A percentile compares a stretch with the other conserved stretches of the same genome.
Conservation (phyloP, 306 rosid species). For the Pyrus betulifolia region DNA sequence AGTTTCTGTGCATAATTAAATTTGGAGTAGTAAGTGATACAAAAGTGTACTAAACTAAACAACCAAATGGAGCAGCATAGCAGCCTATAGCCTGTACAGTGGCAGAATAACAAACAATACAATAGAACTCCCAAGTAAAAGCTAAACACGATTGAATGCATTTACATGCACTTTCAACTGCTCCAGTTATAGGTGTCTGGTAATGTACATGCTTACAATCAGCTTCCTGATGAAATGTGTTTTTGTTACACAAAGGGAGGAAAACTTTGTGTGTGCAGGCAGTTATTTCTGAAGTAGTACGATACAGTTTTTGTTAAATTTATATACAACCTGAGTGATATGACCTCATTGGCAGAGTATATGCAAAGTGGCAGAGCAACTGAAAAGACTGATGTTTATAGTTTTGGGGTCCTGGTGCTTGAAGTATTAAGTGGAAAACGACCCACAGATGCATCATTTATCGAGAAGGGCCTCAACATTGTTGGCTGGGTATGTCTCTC, state of each 20-base stretch:
- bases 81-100: not conserved
- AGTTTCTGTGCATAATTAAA: not conserved
- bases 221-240: not conserved
- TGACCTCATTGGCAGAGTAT: slow-evolving; percentile 57
- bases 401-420: slow-evolving; percentile 90
- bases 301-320: not conserved
- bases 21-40: not conserved
- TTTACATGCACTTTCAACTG: not conserved
- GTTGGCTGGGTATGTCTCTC: slow-evolving; percentile 89
- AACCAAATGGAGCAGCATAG: not conserved
- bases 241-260: not conserved
- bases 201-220: not conserved
- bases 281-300: not conserved
- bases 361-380: slow-evolving; percentile 99
- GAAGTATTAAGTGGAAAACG: slow-evolving; percentile 96
- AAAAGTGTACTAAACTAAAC: not conserved
- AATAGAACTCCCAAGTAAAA: not conserved
- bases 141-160: not conserved
- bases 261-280: not conserved
- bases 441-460: slow-evolving; percentile 90
- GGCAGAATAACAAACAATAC: not conserved
- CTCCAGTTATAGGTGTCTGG: not conserved
- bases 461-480: slow-evolving; percentile 92
- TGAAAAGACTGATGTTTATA: slow-evolving; percentile 89
- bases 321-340: not conserved